These are phyloP conservation scores for Aspergillus persii DNA, from an alignment of 2,329 filamentous ascomycete species.

Conservation along the genomic window DNA sequence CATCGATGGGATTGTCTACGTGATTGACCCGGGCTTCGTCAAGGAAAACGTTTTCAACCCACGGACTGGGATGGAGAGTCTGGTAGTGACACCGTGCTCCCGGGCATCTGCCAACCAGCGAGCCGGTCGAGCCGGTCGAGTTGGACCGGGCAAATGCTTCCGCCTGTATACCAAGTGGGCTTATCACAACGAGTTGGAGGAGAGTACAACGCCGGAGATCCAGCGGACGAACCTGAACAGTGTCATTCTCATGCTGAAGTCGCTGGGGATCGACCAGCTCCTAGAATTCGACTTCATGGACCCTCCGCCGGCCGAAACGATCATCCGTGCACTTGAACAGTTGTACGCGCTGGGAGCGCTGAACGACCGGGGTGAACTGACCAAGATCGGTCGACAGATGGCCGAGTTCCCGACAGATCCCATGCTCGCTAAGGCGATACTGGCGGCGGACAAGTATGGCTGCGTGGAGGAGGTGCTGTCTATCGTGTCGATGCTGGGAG, in stretches of 20 bases:
- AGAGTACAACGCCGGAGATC: constrained; percentile 89
- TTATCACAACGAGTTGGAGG: constrained; percentile 92
- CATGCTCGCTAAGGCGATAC: constrained; percentile 83
- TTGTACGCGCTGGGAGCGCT: constrained; percentile 87
- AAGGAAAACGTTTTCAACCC: constrained; percentile 96
- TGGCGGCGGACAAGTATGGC: constrained; percentile 85
- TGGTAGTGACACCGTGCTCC: constrained; percentile 88
- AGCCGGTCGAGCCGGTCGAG: constrained; percentile 87
- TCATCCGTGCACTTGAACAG: constrained; percentile 85
- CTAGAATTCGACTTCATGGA: constrained; percentile 97
- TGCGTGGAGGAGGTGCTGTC: constrained; percentile 91
- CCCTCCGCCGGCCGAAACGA: constrained; percentile 80
- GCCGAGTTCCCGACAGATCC: constrained; percentile 91
- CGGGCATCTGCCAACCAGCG: constrained; percentile 90
- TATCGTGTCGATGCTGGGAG: constrained; percentile 90
- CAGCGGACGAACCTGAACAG: constrained; percentile 83
- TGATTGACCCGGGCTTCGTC: constrained; percentile 91
- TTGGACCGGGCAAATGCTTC: constrained; percentile 90
- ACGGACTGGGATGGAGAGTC: constrained; percentile 84
- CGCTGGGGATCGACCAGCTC: constrained; percentile 85
- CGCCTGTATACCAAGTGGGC: constrained; percentile 90
- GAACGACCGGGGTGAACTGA: constrained; percentile 84
- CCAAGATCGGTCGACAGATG: constrained; percentile 89
- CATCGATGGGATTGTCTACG: constrained; percentile 93
- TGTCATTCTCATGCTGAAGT: constrained; percentile 82